Conservation (phyloP, 2,329 filamentous ascomycete species). For the Colletotrichum karsti region DNA sequence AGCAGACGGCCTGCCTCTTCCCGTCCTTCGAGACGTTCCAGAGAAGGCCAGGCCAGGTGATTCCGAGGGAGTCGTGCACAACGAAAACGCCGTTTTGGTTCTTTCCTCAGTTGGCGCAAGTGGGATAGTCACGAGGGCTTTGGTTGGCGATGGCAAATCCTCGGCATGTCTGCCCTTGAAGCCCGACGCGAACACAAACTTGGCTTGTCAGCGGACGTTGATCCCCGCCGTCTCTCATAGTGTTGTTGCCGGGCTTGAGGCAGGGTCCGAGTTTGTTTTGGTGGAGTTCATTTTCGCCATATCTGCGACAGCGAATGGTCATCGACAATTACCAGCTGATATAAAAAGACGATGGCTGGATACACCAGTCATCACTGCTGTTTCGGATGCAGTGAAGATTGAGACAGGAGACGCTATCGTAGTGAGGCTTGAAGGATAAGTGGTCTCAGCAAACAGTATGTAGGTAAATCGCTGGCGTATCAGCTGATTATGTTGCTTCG, state of each 20-base stretch:
- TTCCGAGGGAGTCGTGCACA: conserved; percentile 8
- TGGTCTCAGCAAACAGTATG: no score
- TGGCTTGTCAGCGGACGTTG: conserved; percentile 32
- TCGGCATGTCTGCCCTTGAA: conserved; percentile 27
- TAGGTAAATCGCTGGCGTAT: no score
- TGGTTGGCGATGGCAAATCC: not conserved
- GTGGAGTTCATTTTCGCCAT: conserved; percentile 24
- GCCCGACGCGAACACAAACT: conserved; percentile 38
- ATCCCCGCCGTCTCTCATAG: conserved; percentile 23
- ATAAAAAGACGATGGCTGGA: conserved; percentile 7
- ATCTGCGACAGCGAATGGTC: not conserved
- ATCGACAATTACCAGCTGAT: not conserved
- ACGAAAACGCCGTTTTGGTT: not conserved
- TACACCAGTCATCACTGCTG: not conserved
- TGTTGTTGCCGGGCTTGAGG: not conserved
- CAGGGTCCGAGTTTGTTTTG: not conserved
- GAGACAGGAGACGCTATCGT: not conserved
- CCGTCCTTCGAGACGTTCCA: not conserved
- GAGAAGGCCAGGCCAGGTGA: not conserved
- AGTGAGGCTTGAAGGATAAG: no score
- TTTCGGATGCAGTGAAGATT: accelerated
- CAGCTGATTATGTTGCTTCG: no score
- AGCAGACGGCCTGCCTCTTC: conserved; percentile 3
- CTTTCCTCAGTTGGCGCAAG: conserved; percentile 8
- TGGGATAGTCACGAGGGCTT: not conserved